Base-by-base conservation (phyloP, 2,329 filamentous ascomycete genomes). In the Ophiostoma australiae region DNA sequence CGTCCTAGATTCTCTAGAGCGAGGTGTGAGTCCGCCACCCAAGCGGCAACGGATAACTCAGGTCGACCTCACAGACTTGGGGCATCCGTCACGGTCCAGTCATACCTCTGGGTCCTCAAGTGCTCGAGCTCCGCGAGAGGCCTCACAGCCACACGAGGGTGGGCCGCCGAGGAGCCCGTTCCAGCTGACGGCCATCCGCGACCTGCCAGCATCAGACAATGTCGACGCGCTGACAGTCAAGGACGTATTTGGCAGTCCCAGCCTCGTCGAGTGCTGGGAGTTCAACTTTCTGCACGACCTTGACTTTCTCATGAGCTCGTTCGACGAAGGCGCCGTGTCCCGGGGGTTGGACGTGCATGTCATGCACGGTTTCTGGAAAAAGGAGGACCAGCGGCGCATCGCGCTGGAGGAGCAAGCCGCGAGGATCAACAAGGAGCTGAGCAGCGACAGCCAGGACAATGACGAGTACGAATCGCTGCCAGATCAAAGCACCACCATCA, bases 201-300 rank as follows among this genome's bases (percentile, higher is more conserved):
- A 91, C 75, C 81, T 94, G 0, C 82, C 87, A 1, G 78, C 82
- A 1, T 78, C 80, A 0, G 79, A 80, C 73, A 95, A 96, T 80
- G 80, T 82, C 33, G 91, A 90, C 77, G 83, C 91, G 0, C 79
- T 94, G 44, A 84, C 83, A 1, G 81, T 95, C 11, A 80, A 81
- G 4, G 90, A 92, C 72, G 83, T 96, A 6, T 83, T 96, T 1
- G 87, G 90, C 0, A 88, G 93, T 77, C 90, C 91, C 0, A 82
- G 93, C 73, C 91, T 95, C 70, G 84, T 85, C 55, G 87, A 91
- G 76, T 87, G 86, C 73, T 91, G 89, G 89, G 84, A 89, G 70
- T 91, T 91, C 78, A 91, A 91, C 76, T 91, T 82, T 70, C 76
- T 91, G 1, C 86, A 90, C 73, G 85, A 91, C 74, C 78, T 89